Conservation (phyloP, 495 filamentous ascomycete genomes). For the Aspergillus heteromorphus region DNA sequence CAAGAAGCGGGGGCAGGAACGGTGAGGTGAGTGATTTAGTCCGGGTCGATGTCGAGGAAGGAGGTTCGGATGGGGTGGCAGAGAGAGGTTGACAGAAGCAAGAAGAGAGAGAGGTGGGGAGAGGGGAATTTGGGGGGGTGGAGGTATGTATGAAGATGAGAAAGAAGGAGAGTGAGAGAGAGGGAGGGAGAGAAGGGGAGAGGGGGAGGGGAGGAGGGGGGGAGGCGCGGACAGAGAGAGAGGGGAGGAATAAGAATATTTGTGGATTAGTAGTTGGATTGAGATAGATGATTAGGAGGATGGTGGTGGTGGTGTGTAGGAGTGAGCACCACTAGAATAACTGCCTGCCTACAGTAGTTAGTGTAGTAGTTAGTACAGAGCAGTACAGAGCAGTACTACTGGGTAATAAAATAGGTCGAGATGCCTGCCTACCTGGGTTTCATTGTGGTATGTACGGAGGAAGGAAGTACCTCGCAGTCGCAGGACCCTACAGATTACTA, state of each 20-base stretch:
- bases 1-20: slow-evolving; percentile 13
- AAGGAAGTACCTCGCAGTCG: no score
- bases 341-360: no score
- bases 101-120: slow-evolving; percentile 22
- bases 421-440: no score
- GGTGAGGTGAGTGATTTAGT: slow-evolving; percentile 10
- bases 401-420: no score
- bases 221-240: no score
- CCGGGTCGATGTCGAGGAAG: slow-evolving; percentile 18
- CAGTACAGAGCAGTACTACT: no score
- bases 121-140: slow-evolving; percentile 10
- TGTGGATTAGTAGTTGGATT: not conserved
- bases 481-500: no score
- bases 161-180: not conserved
- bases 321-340: no score
- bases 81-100: slow-evolving; percentile 27
- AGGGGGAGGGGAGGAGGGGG: not conserved
- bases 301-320: not conserved
- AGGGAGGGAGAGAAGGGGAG: slow-evolving; percentile 4
- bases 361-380: no score
- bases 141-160: slow-evolving; percentile 1
- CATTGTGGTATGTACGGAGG: no score
- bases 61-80: slow-evolving; percentile 27
- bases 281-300: not conserved
- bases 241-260: not conserved